Base-by-base conservation (phyloP, 2,329 filamentous ascomycete genomes). In the Clonostachys rhizophaga region DNA sequence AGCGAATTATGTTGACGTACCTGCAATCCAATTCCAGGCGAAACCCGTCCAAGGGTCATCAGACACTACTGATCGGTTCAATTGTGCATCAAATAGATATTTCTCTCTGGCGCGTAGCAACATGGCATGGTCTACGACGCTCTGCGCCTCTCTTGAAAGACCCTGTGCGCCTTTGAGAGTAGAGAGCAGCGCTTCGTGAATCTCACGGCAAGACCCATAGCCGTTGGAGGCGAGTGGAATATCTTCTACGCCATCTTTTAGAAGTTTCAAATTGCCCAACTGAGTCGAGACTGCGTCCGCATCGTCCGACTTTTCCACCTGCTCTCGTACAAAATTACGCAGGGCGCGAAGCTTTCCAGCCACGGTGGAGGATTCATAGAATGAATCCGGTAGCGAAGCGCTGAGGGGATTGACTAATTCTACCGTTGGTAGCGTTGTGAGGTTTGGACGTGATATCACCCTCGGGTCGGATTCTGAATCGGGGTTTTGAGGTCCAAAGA, bases 11-110 rank as follows among this genome's bases (percentile, higher is more conserved):
- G 9, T 24, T 20, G 12, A 74, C 71, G 59, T 58, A 83, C 86
- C 81, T 49, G 79, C 75, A 43, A 91, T 74, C 75, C 87, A 89
- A 42, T 82, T 79, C 89, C 89, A 95, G n/a, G 88, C 70, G 47
- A 87, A 85, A 48, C 83, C 77, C n/a, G 92, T 70, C 80, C 87
- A 89, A 33, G 79, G 80, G 56, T 91, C 84, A 50, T 89, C 86
- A 6, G 75, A 71, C 2, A 87, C 76, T n/a, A 91, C 77, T 6
- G 75, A 67, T 51, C 78, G 77, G 57, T 94, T 94, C 43, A 71
- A 76, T 14, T 68, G 65, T 49, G 81, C 83, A 56, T 91, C 72
- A 50, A 86, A 84, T 1, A 85, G 65, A 51, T 86, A 86, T 47
- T 72, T 76, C 54, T 82, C 79, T 51, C 78, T 78, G 8, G 81